phyloP scores from a whole-genome alignment of 1,139 yeast genomes.

The Fermentozyma sake region DNA sequence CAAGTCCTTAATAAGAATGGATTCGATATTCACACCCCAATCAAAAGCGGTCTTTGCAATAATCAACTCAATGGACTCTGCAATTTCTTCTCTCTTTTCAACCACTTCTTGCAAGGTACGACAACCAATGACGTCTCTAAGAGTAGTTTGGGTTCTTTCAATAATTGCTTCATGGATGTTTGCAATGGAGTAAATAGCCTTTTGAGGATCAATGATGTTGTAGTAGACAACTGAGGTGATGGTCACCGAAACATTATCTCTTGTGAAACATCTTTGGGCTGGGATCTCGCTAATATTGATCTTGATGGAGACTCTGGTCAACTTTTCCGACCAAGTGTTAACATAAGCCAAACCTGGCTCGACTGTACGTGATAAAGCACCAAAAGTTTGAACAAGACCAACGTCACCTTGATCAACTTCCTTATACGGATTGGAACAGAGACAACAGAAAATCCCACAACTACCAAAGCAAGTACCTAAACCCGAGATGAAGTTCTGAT shows the following conservation, averaged over 20 bases:
- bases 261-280: constrained; percentile 63
- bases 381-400: constrained; percentile 66
- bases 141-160: constrained; percentile 72
- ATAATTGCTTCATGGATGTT: constrained; percentile 56
- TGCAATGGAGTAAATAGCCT: constrained; percentile 57
- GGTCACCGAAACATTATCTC: constrained; percentile 61
- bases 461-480: constrained; percentile 50
- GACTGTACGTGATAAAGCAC: constrained; percentile 60
- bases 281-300: constrained; percentile 64
- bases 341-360: constrained; percentile 70
- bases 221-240: constrained; percentile 67
- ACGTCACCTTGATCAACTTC: constrained; percentile 66
- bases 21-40: constrained; percentile 74
- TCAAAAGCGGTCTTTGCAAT: constrained; percentile 60
- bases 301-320: constrained; percentile 51
- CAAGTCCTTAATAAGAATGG: constrained; percentile 67
- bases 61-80: constrained; percentile 58
- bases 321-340: constrained; percentile 59
- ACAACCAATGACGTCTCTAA: constrained; percentile 70
- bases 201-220: constrained; percentile 66
- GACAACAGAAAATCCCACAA: constrained; percentile 58
- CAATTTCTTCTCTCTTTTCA: constrained; percentile 72
- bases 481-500: constrained; percentile 37
- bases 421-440: constrained; percentile 60
- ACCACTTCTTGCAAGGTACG: constrained; percentile 68